Evolutionary conservation across 1,284 basidiomycete genomes (phyloP), one percentile per base, ranked within the genome.

Genomic region (Trametes sp.): DNA sequence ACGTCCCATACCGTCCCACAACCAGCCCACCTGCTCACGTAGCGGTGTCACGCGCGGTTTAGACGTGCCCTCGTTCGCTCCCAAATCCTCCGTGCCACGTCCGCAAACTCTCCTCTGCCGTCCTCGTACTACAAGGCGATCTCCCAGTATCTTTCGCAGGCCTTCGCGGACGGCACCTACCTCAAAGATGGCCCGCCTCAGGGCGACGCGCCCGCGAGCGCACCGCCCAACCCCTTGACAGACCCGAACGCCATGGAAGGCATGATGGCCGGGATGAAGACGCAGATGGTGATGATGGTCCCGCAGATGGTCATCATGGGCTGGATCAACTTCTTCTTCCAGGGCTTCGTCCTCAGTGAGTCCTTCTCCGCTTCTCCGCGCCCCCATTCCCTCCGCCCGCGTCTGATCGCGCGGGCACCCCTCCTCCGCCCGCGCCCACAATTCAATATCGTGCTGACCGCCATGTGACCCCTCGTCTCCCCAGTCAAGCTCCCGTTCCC

Each of bases 301-400:
- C 95, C 94, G 10, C 95, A 98, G 78, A 98, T 98, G 90, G 84
- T 98, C 67, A 96, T 99, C 72, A 99, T 99, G 98, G 97, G 96
- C 66, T 99, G 98, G 94, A 98, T 99, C 82, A 98, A 97, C 79
- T 96, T 97, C 77, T 99, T 99, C 87, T 99, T 99, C 81, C 93
- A 95, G 68, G 97, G 97, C 35, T 98, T 99, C 75, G 93, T 99
- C 56, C 85, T 98, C 63, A 98, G 97, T 98, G 76, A 77, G 95
- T 88, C 51, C 56, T 45, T 51, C 54, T 26, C 14, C 42, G 51
- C 56, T 58, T 54, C 55, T 24, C 56, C 55, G 45, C 57, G 14
- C 42, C 38, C 52, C 26, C 14, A 45, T 44, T 52, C 57, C 41
- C 51, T 41, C 29, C 49, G 38, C 24, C 19, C 45, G 41, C 48